phyloP scores from a whole-genome alignment of 257 asterid species.

The Anisodus acutangulus region DNA sequence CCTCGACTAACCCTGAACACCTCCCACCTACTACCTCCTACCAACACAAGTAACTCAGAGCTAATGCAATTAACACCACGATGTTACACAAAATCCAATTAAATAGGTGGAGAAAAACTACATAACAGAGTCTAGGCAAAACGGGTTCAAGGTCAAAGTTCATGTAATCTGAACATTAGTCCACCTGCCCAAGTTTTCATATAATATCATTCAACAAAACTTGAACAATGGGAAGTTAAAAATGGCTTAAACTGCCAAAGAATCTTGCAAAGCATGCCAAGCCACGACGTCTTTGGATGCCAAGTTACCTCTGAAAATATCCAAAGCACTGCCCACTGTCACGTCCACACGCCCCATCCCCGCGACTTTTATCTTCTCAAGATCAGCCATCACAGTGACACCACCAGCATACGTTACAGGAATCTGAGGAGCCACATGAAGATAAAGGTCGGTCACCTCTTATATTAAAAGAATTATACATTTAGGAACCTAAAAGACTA shows the following conservation, averaged over 20 bases:
- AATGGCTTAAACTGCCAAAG: slow-evolving; percentile 44
- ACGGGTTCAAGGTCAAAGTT: not conserved
- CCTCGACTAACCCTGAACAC: no score
- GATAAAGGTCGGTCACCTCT: slow-evolving; percentile 9
- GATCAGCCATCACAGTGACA: slow-evolving; percentile 73
- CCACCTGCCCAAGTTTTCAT: no score
- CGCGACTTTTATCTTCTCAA: slow-evolving; percentile 77
- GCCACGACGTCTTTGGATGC: slow-evolving; percentile 81
- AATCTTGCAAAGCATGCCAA: slow-evolving; percentile 82
- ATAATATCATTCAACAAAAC: no score
- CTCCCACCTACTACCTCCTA: not conserved
- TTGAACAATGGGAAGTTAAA: not conserved
- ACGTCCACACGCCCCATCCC: slow-evolving; percentile 88
- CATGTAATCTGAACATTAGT: not conserved
- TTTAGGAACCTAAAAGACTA: not conserved
- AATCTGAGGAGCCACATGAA: slow-evolving; percentile 51
- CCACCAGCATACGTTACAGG: slow-evolving; percentile 99
- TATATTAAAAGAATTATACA: not conserved
- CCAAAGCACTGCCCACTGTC: slow-evolving; percentile 95
- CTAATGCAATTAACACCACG: not conserved
- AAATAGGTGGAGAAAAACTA: slow-evolving; percentile 15
- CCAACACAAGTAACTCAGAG: not conserved
- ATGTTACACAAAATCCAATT: not conserved
- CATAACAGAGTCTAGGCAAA: not conserved
- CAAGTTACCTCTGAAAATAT: slow-evolving; percentile 87